Percentiles rank a stretch among this genome's conserved stretches.
Evolutionary conservation across 257 asterid genomes (phyloP).

Genomic region (Verbascum thapsus): DNA sequence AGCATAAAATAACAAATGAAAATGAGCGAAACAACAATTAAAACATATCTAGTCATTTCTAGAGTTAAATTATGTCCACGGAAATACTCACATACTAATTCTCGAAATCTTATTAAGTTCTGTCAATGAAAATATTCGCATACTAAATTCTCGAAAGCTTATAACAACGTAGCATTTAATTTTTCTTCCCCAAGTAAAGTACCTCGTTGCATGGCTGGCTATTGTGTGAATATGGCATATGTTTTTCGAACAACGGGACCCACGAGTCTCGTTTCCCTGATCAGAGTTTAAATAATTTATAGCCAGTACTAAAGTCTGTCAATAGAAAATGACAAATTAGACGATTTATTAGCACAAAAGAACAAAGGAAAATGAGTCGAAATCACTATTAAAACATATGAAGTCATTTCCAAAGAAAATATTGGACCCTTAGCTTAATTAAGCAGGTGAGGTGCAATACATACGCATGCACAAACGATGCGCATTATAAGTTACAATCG

Average conservation of each 20-base stretch:
- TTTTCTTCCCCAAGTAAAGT: conserved; percentile 21
- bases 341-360: conserved; percentile 4
- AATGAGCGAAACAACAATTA: not conserved
- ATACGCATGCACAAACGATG: not conserved
- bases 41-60: not conserved
- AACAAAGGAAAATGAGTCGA: not conserved
- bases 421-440: too few relatives aligned
- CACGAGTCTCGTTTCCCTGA: conserved; percentile 4
- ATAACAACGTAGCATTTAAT: not conserved
- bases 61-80: too few relatives aligned
- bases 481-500: not conserved
- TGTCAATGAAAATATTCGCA: too few relatives aligned
- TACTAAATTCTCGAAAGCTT: conserved; percentile 2
- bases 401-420: too few relatives aligned
- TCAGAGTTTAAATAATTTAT: not conserved
- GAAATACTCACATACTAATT: too few relatives aligned
- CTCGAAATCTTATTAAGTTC: too few relatives aligned
- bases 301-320: conserved; percentile 12
- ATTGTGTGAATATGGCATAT: not conserved
- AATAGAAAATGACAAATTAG: not conserved
- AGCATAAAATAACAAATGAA: not conserved
- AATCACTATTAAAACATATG: not conserved
- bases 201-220: conserved; percentile 23
- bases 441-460: too few relatives aligned
- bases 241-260: not conserved